Conservation (phyloP, 352 stramenopile species). For the Pythium plurisporium region DNA sequence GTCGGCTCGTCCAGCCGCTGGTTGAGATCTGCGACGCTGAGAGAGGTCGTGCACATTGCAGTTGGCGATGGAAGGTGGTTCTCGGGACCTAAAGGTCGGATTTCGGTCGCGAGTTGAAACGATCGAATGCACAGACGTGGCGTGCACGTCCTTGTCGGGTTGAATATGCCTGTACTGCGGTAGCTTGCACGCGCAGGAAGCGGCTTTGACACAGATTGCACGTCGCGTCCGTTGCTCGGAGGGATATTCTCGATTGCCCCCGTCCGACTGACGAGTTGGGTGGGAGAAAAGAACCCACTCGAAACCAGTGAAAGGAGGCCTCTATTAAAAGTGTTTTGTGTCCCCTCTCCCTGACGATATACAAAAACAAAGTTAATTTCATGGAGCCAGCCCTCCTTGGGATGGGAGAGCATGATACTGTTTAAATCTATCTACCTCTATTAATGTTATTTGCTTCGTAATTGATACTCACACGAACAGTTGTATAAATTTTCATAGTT, state of each 20-base stretch:
- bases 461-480: not conserved
- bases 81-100: not conserved
- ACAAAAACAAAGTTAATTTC: not conserved
- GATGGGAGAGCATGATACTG: slow-evolving; percentile 4
- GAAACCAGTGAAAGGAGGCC: slow-evolving; percentile 12
- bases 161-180: not conserved
- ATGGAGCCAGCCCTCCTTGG: not conserved
- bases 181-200: not conserved
- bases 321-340: slow-evolving; percentile 1
- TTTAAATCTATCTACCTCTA: not conserved
- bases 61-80: not conserved
- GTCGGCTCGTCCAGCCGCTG: slow-evolving; percentile 33
- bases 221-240: not conserved
- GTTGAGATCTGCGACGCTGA: slow-evolving; percentile 24
- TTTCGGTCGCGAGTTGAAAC: not conserved
- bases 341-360: not conserved
- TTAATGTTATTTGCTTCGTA: not conserved
- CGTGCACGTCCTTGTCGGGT: not conserved
- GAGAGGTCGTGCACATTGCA: slow-evolving; percentile 27
- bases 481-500: slow-evolving; percentile 17
- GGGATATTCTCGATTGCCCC: slow-evolving; percentile 18
- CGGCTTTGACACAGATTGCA: not conserved
- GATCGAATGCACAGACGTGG: not conserved
- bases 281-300: slow-evolving; percentile 3
- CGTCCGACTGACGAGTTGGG: not conserved